Base-by-base conservation (phyloP, 352 stramenopile species). In the Phytopythium vexans region DNA sequence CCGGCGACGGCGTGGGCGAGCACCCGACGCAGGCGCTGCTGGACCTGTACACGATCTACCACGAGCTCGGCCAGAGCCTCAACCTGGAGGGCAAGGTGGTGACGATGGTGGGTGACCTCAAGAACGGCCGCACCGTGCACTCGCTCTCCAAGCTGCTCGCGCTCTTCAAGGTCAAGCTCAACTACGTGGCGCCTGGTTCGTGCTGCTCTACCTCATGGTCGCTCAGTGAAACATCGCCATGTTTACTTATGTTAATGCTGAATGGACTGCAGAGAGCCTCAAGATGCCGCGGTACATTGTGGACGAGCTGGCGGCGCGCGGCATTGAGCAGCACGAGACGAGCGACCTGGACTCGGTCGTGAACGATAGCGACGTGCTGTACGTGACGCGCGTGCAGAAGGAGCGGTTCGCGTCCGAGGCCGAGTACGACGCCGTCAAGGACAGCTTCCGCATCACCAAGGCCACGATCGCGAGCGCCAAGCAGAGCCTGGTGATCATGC, bases 1-100 rank as follows among this genome's bases (percentile, higher is more conserved):
- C 91, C 36, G 89, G 77, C 8, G 97, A 99, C 70, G 97, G 97
- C 33, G 82, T 97, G 7, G 97, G 96, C 49, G 97, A 99, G 66
- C 97, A 99, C 84, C 97, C 97, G 27, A 99, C 97, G 10, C 97
- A 99, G 65, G 97, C 97, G 35, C 76, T 99, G 48, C 86, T 99
- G 65, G 97, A 99, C 72, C 61, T 98, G 31, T 99, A 98, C 76
- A 99, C 96, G 36, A 98, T 99, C 58, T 88, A 91, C 58, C 89
- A 85, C 54, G 88, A 97, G 71, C 70, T 97, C 14, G 79, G 78
- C 27, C 73, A 82, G 34, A 46, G 56, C 41, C 54, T 85, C 9
- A 68, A 76, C 35, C 60, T 95, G 12, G 62, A 79, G 44, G 78
- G 81, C 48, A 97, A 97, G 60, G 88, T 94, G 36, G 80, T 99